Conservation (phyloP, 495 filamentous ascomycete genomes). For the Podospora comata region DNA sequence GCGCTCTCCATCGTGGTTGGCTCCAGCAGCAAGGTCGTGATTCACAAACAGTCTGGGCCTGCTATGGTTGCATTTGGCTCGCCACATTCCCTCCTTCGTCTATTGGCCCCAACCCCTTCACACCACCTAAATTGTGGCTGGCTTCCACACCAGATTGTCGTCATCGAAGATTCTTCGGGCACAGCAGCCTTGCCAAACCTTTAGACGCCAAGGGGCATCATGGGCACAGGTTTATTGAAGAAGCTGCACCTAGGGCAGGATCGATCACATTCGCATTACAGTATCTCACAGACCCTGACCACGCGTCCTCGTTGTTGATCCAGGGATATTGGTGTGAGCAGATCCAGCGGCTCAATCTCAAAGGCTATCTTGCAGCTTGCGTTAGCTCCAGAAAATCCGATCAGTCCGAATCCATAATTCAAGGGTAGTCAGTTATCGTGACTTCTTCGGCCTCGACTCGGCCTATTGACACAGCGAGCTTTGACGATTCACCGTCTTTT, state of each 20-base stretch:
- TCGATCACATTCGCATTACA: neutral
- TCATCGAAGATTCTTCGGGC: neutral
- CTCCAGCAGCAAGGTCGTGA: neutral
- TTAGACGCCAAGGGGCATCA: neutral
- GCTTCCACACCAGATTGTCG: neutral
- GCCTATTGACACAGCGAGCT: neutral
- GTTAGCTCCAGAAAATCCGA: neutral
- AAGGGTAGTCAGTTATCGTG: neutral
- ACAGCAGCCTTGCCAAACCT: neutral
- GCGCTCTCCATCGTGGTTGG: neutral
- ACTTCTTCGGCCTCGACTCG: neutral
- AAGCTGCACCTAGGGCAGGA: neutral
- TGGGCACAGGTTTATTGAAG: neutral
- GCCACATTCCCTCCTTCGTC: neutral
- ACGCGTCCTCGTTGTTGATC: neutral
- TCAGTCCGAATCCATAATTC: neutral
- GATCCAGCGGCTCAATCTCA: slow-evolving; percentile 1
- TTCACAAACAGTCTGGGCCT: neutral
- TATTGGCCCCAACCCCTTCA: neutral
- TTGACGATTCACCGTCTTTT: neutral
- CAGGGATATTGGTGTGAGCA: neutral
- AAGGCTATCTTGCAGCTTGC: slow-evolving; percentile 3
- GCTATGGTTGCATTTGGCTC: neutral
- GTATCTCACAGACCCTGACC: neutral
- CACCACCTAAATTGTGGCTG: neutral